Evolutionary conservation across 1,139 yeast genomes (phyloP).

Genomic region (Wickerhamiella pararugosa): DNA sequence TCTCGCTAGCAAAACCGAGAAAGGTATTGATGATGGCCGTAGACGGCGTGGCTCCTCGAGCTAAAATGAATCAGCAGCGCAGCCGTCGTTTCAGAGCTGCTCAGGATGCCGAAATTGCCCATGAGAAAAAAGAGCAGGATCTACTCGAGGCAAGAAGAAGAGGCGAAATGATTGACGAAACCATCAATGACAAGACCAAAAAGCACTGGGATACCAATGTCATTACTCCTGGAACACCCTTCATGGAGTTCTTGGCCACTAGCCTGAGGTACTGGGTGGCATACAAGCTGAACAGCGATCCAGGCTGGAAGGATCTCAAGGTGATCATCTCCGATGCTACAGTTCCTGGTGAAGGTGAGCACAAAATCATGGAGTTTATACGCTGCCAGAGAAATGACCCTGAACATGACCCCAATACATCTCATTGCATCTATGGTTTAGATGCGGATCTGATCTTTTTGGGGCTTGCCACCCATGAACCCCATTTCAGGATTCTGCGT

Average conservation of each 20-base stretch:
- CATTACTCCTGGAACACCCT: constrained; percentile 97
- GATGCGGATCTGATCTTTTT: constrained; percentile 96
- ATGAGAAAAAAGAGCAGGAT: constrained; percentile 27
- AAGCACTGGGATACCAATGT: constrained; percentile 76
- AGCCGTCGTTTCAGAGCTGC: constrained; percentile 95
- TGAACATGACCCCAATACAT: constrained; percentile 65
- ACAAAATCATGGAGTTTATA: constrained; percentile 90
- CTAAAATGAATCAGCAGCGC: constrained; percentile 98
- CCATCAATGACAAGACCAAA: constrained; percentile 43
- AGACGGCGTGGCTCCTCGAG: constrained; percentile 99
- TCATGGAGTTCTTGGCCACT: constrained; percentile 80
- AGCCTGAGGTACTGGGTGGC: constrained; percentile 83
- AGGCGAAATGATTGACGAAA: constrained; percentile 34
- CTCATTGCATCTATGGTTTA: constrained; percentile 93
- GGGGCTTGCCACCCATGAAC: constrained; percentile 95
- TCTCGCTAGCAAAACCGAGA: constrained; percentile 79
- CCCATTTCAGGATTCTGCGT: constrained; percentile 83
- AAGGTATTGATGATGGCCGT: constrained; percentile 71
- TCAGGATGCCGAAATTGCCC: constrained; percentile 58
- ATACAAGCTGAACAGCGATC: constrained; percentile 76
- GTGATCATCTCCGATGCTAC: constrained; percentile 87
- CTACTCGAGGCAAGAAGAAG: constrained; percentile 29
- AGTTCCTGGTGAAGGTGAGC: constrained; percentile 99
- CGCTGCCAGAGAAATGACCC: constrained; percentile 66
- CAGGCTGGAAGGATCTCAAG: constrained; percentile 78